Percentiles rank a stretch among this genome's conserved stretches.
phyloP scores from a whole-genome alignment of 306 rosid species.

The Fragaria nilgerrensis region DNA sequence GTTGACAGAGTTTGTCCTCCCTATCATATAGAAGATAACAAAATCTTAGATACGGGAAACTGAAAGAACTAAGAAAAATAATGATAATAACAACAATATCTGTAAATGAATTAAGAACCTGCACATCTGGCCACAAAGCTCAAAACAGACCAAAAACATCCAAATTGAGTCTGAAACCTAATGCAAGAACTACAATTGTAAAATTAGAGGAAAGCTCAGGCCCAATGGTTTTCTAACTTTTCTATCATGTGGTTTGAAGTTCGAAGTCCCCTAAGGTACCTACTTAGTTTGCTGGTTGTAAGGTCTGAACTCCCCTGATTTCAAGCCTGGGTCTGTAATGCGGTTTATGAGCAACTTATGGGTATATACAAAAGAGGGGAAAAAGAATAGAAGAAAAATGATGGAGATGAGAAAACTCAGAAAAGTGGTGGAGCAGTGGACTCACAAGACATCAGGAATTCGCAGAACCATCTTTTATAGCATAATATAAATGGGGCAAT shows the following conservation, averaged over 20 bases:
- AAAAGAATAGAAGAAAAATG: background rate
- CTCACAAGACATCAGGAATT: background rate
- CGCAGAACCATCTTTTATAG: background rate
- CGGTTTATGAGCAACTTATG: background rate
- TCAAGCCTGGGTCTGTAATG: background rate
- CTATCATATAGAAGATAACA: slow-evolving; percentile 23
- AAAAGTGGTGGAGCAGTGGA: background rate
- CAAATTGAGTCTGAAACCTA: background rate
- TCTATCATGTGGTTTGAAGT: background rate
- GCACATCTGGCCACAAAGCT: background rate
- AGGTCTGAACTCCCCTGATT: background rate
- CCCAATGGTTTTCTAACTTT: background rate
- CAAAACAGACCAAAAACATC: background rate
- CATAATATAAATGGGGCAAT: too few species aligned
- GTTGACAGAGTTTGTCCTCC: slow-evolving; percentile 67
- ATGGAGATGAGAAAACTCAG: background rate
- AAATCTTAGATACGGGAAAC: background rate
- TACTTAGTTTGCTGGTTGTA: background rate
- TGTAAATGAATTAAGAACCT: background rate
- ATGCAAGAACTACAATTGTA: background rate
- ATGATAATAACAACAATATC: background rate
- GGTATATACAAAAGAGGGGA: background rate
- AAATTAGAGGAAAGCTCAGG: background rate
- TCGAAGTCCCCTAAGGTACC: background rate
- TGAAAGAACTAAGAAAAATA: background rate